phyloP scores from a whole-genome alignment of 2,329 filamentous ascomycete genomes.

The Emmonsiellopsis sp. region DNA sequence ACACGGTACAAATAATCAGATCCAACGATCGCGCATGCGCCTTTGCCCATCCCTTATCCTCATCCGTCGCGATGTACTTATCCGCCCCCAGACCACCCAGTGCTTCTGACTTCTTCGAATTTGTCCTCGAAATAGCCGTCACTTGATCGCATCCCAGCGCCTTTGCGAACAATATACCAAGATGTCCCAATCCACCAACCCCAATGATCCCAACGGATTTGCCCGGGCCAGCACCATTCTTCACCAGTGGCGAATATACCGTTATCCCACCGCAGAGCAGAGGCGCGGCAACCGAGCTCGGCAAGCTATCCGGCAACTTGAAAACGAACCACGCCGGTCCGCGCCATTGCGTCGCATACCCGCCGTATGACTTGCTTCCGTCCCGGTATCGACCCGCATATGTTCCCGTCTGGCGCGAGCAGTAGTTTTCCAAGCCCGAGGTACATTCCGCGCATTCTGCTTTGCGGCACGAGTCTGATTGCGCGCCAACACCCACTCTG shows the following conservation, averaged over 20 bases:
- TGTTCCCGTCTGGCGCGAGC: slow-evolving; percentile 26
- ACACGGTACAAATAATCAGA: slow-evolving; percentile 51
- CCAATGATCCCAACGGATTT: slow-evolving; percentile 64
- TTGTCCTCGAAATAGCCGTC: slow-evolving; percentile 46
- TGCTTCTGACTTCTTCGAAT: slow-evolving; percentile 44
- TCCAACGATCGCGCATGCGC: slow-evolving; percentile 43
- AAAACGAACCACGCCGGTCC: slow-evolving; percentile 51
- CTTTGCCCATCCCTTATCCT: slow-evolving; percentile 46
- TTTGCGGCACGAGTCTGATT: slow-evolving; percentile 48
- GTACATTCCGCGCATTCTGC: slow-evolving; percentile 34
- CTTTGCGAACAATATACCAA: slow-evolving; percentile 61
- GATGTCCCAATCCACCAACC: slow-evolving; percentile 65
- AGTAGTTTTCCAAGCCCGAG: slow-evolving; percentile 32
- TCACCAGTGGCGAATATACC: slow-evolving; percentile 58
- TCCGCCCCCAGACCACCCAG: slow-evolving; percentile 45
- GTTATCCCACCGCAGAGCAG: slow-evolving; percentile 74
- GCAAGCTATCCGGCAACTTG: slow-evolving; percentile 45
- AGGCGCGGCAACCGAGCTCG: slow-evolving; percentile 50
- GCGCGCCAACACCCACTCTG: slow-evolving; percentile 59
- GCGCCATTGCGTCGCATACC: slow-evolving; percentile 49
- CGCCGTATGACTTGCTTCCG: slow-evolving; percentile 51
- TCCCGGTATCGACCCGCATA: slow-evolving; percentile 29
- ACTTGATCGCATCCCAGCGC: slow-evolving; percentile 60
- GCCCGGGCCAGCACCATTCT: slow-evolving; percentile 59
- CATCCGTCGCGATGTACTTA: slow-evolving; percentile 48